A percentile compares a stretch with the other conserved stretches of the same genome.
Conservation (phyloP, 441 rosid species). For the Cnidoscolus chayamansa region DNA sequence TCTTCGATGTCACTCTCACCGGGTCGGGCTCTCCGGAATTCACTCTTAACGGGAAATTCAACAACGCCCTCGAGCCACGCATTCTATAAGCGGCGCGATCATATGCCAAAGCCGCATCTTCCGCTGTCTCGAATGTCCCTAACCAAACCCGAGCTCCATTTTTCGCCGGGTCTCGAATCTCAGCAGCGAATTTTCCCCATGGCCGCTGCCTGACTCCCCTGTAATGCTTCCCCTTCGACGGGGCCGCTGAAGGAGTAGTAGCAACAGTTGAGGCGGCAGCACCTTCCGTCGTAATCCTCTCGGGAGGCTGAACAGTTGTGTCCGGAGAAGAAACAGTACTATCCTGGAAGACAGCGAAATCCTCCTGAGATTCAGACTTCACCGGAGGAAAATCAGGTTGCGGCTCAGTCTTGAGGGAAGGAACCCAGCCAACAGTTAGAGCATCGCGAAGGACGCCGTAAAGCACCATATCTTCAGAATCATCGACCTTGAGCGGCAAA, state of each 20-base stretch:
- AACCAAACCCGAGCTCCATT: slow-evolving; percentile 94
- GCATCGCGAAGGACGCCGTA: slow-evolving; percentile 68
- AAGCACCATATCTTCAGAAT: slow-evolving; percentile 82
- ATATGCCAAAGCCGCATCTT: slow-evolving; percentile 94
- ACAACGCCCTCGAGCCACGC: slow-evolving; percentile 87
- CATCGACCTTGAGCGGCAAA: slow-evolving; percentile 66
- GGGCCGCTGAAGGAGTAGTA: slow-evolving; percentile 27
- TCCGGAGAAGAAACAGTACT: neutral
- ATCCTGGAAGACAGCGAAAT: slow-evolving; percentile 4
- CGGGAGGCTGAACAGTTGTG: slow-evolving; percentile 9
- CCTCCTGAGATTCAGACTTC: slow-evolving; percentile 40
- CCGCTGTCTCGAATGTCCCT: slow-evolving; percentile 91
- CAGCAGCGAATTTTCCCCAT: slow-evolving; percentile 97
- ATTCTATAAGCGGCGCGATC: slow-evolving; percentile 90
- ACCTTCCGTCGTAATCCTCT: neutral
- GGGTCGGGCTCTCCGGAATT: slow-evolving; percentile 96
- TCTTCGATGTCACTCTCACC: slow-evolving; percentile 69
- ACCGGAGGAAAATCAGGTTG: slow-evolving; percentile 23
- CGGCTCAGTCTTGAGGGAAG: slow-evolving; percentile 29
- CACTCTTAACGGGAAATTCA: slow-evolving; percentile 80
- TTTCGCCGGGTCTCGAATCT: slow-evolving; percentile 89
- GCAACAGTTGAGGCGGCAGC: neutral
- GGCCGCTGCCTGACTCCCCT: slow-evolving; percentile 94
- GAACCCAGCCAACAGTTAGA: slow-evolving; percentile 65
- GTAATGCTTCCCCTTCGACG: slow-evolving; percentile 64